Conservation (phyloP, 1,139 yeast species). For the Kazachstania sp. region DNA sequence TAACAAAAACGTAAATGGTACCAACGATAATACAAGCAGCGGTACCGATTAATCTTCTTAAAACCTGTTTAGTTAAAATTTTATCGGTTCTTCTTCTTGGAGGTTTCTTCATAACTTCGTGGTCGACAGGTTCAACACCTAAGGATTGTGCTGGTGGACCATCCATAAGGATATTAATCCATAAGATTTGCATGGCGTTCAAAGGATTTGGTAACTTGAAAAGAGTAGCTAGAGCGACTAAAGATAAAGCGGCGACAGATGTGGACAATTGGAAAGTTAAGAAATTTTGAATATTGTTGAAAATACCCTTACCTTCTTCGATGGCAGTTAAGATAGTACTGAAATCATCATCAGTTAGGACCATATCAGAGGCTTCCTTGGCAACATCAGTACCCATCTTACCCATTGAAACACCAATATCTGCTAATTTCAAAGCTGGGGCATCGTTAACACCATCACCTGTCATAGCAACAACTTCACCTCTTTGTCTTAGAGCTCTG, state of each 20-base stretch:
- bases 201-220: conserved; percentile 90
- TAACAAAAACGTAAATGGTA: conserved; percentile 73
- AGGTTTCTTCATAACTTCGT: conserved; percentile 88
- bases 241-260: conserved; percentile 85
- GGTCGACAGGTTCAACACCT: conserved; percentile 96
- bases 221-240: conserved; percentile 79
- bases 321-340: conserved; percentile 87
- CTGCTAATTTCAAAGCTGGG: conserved; percentile 92
- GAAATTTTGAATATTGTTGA: conserved; percentile 87
- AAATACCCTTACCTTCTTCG: conserved; percentile 94
- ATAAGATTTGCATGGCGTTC: conserved; percentile 95
- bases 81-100: conserved; percentile 82
- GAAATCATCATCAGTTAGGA: conserved; percentile 91
- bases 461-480: conserved; percentile 97
- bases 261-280: conserved; percentile 92
- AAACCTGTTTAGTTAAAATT: conserved; percentile 60
- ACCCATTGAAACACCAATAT: conserved; percentile 97
- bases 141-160: conserved; percentile 98
- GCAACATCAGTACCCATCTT: conserved; percentile 96
- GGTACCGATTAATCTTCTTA: conserved; percentile 66
- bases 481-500: conserved; percentile 81
- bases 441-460: conserved; percentile 99
- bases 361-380: conserved; percentile 97
- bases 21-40: conserved; percentile 69
- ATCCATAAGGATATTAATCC: conserved; percentile 97